These are phyloP conservation scores for Hortaea sp. DNA, from an alignment of 2,329 filamentous ascomycete species.

Conservation along the genomic window DNA sequence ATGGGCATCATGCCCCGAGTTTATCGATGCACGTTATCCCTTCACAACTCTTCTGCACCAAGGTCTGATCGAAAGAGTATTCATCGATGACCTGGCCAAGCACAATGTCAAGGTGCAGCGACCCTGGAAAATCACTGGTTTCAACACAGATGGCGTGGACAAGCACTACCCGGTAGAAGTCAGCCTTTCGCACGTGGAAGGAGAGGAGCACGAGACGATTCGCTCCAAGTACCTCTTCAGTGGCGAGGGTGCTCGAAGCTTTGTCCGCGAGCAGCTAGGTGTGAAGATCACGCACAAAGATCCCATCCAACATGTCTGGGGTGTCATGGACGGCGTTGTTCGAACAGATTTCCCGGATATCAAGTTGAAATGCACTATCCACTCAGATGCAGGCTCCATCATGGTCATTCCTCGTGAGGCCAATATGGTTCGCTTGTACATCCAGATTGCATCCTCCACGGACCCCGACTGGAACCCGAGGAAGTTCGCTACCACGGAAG, in stretches of 20 bases:
- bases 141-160: slow-evolving; percentile 50
- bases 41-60: slow-evolving; percentile 55
- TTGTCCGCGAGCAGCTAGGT: slow-evolving; percentile 51
- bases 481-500: slow-evolving; percentile 48
- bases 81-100: slow-evolving; percentile 52
- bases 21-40: slow-evolving; percentile 57
- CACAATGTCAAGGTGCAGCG: slow-evolving; percentile 46
- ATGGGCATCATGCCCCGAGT: slow-evolving; percentile 82
- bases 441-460: slow-evolving; percentile 52
- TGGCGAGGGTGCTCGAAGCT: slow-evolving; percentile 52
- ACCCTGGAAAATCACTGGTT: slow-evolving; percentile 53
- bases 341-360: slow-evolving; percentile 54
- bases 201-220: slow-evolving; percentile 55
- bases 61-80: slow-evolving; percentile 52
- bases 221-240: slow-evolving; percentile 54
- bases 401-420: slow-evolving; percentile 51
- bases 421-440: slow-evolving; percentile 46
- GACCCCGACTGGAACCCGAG: slow-evolving; percentile 52
- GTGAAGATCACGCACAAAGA: slow-evolving; percentile 57
- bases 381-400: slow-evolving; percentile 53
- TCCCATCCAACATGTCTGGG: slow-evolving; percentile 55
- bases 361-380: slow-evolving; percentile 60
- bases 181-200: slow-evolving; percentile 65
- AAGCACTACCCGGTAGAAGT: slow-evolving; percentile 73
- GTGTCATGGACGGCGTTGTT: slow-evolving; percentile 57